These are phyloP conservation scores for Calonectria pauciramosa DNA, from an alignment of 2,329 filamentous ascomycete species.

Conservation along the genomic window DNA sequence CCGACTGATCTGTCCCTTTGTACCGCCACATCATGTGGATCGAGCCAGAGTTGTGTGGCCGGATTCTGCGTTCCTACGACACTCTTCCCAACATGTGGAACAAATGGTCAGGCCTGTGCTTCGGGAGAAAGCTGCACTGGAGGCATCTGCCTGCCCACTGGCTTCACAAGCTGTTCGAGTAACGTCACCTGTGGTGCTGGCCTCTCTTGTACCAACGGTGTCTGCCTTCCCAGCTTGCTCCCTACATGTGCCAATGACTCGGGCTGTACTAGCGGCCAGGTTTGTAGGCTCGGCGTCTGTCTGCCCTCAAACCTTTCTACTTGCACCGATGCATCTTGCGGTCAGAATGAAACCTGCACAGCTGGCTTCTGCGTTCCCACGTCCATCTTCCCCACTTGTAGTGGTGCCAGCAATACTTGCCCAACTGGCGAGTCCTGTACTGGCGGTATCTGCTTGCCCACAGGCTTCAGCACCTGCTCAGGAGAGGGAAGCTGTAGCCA, in stretches of 20 bases:
- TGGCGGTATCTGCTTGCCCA: conserved; percentile 8
- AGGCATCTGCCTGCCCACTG: conserved; percentile 4
- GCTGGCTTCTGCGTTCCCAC: conserved; percentile 13
- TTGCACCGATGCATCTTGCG: background rate
- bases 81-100: background rate
- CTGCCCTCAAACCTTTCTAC: background rate
- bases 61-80: conserved; percentile 16
- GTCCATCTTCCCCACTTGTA: background rate
- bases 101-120: background rate
- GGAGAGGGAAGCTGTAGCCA: background rate
- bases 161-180: background rate
- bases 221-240: background rate
- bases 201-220: background rate
- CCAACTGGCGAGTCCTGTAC: background rate
- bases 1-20: background rate
- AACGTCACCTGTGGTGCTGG: background rate
- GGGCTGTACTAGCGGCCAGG: background rate
- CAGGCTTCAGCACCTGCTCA: background rate
- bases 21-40: background rate
- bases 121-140: conserved; percentile 8
- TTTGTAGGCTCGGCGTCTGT: conserved; percentile 10
- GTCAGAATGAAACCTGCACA: background rate
- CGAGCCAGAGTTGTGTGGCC: background rate
- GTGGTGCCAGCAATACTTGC: background rate
- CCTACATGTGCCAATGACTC: background rate